A percentile compares a stretch with the other conserved stretches of the same genome.
These are phyloP conservation scores for Paecilomyces variotii DNA, from an alignment of 2,329 filamentous ascomycete species.

Conservation along the genomic window DNA sequence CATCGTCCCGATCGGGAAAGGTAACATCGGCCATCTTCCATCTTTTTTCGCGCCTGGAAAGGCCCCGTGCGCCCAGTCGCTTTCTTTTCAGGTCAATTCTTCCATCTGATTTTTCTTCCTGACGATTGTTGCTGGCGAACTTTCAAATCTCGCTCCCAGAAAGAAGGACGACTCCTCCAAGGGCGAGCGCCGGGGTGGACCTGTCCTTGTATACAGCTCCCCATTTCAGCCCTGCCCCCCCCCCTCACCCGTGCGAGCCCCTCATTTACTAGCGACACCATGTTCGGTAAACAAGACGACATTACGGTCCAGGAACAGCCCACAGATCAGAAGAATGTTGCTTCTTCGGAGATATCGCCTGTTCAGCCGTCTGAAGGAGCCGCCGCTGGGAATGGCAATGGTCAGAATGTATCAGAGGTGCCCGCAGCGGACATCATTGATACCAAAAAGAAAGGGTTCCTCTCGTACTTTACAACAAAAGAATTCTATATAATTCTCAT, in stretches of 20 bases:
- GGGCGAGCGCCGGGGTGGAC: constrained; percentile 49
- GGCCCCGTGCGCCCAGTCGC: not conserved
- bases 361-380: not conserved
- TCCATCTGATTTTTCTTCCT: not conserved
- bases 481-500: constrained; percentile 82
- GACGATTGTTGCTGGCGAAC: not conserved
- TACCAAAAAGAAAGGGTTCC: constrained; percentile 41
- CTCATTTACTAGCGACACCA: constrained; percentile 6
- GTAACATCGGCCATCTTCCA: not conserved
- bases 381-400: constrained; percentile 6
- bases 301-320: constrained; percentile 15
- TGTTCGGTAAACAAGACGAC: constrained; percentile 21
- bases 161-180: not conserved
- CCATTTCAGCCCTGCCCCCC: not conserved
- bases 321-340: constrained; percentile 2
- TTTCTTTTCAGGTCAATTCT: not conserved
- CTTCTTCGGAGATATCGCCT: constrained; percentile 7
- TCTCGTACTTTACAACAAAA: constrained; percentile 68
- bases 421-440: constrained; percentile 30
- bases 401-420: constrained; percentile 13
- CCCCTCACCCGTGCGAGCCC: not conserved
- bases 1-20: not conserved
- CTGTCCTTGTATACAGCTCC: constrained; percentile 38
- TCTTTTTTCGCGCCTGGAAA: not conserved
- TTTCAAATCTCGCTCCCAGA: not conserved